Evolutionary conservation across 495 filamentous ascomycete genomes (phyloP), one percentile per base, ranked within the genome.

Genomic region (Neurospora sp.): DNA sequence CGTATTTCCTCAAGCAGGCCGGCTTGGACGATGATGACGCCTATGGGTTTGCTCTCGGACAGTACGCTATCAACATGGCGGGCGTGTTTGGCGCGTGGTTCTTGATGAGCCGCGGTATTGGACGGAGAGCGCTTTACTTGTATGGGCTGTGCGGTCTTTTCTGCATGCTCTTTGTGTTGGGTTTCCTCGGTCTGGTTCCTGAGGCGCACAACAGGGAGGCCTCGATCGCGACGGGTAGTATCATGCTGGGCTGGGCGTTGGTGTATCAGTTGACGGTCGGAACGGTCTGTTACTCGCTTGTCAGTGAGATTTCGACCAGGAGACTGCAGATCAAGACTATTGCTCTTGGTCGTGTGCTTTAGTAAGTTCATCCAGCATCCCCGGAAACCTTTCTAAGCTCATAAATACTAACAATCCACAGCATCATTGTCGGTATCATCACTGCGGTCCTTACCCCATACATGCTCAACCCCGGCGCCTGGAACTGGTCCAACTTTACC

Each of bases 221-320:
- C 0, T 89, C 89, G 14, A 86, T 92, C 71, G 91, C 90, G 8
- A 91, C 89, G 0, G 91, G 91, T 27, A 85, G 86, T 68, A 89
- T 94, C 78, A 88, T 94, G 85, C 78, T 94, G 39, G 74, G 90
- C 75, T 95, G 89, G 88, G 89, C 91, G 1, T 80, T 93, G 41
- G 87, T 90, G 73, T 95, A 95, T 80, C 90, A 93, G 74, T 81
- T 90, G 27, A 90, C 91, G 0, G 91, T 95, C 40, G 92, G 92
- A 1, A 93, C 92, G 0, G 90, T 95, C 27, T 90, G 90, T 76
- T 95, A 93, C 78, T 92, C 90, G 0, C 85, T 95, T 27, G 91
- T 94, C 12, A 87, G 90, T 8, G 92, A 94, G 77, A 80, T 94
- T 6, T 91, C 91, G 6, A 90, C 92, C 4, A 86, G 90, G 40